Evolutionary conservation across 2,329 filamentous ascomycete species (phyloP).

Genomic region (Leptoxyphium fumago): DNA sequence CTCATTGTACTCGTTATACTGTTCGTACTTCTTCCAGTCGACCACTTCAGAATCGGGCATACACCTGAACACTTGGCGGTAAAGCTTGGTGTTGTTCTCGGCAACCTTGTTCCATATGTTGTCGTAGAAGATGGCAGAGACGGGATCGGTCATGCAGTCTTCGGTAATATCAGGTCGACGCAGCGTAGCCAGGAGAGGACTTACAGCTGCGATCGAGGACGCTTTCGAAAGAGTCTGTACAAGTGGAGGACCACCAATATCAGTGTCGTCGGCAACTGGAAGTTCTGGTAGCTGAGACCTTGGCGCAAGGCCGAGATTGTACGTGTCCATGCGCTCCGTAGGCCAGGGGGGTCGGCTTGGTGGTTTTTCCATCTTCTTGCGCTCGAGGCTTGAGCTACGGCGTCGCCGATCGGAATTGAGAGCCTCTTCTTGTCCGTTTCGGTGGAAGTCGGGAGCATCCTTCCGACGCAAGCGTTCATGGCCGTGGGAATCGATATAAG

Average conservation of each 20-base stretch:
- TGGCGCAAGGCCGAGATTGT: conserved; percentile 52
- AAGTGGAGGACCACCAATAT: conserved; percentile 62
- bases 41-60: conserved; percentile 92
- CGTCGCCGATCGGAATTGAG: conserved; percentile 14
- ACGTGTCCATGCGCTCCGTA: conserved; percentile 41
- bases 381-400: conserved; percentile 12
- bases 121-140: conserved; percentile 68
- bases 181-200: conserved; percentile 48
- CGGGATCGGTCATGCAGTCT: conserved; percentile 87
- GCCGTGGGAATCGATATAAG: conserved; percentile 41
- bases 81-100: conserved; percentile 90
- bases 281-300: conserved; percentile 57
- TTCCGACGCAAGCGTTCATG: conserved; percentile 58
- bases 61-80: conserved; percentile 83
- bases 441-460: conserved; percentile 47
- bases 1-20: conserved; percentile 62
- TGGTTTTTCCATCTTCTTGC: conserved; percentile 18
- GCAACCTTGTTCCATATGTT: conserved; percentile 80
- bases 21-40: conserved; percentile 85
- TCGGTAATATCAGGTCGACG: conserved; percentile 60
- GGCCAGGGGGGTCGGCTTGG: conserved; percentile 19
- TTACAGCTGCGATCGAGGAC: conserved; percentile 26
- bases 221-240: conserved; percentile 40
- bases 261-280: conserved; percentile 59
- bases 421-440: conserved; percentile 19